Evolutionary conservation across 768 basidiomycete genomes (phyloP).

Genomic region (Lyophyllum atratum): DNA sequence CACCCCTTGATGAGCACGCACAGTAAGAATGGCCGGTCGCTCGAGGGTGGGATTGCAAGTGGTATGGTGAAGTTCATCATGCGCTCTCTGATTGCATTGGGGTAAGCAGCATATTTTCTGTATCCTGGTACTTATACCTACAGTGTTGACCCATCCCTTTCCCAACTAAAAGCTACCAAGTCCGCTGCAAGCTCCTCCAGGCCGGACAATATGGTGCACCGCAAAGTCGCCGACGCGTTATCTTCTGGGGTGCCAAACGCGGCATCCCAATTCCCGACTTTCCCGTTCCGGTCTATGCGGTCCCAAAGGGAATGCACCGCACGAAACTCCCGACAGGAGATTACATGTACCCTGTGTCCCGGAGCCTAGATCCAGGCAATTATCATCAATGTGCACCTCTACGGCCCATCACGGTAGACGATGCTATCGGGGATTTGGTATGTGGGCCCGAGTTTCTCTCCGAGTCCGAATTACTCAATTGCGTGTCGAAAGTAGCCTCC

Average conservation of each 20-base stretch:
- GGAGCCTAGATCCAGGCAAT: conserved; percentile 38
- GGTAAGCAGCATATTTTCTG: conserved; percentile 41
- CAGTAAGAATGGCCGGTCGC: conserved; percentile 24
- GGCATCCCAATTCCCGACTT: conserved; percentile 60
- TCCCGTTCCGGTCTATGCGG: conserved; percentile 65
- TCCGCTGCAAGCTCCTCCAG: conserved; percentile 63
- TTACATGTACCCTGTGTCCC: conserved; percentile 41
- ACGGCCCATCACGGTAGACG: conserved; percentile 55
- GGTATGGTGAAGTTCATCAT: conserved; percentile 71
- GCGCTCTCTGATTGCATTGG: conserved; percentile 59
- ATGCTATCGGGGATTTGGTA: conserved; percentile 73
- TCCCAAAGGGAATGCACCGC: conserved; percentile 30
- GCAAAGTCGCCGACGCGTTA: conserved; percentile 65
- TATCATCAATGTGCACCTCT: conserved; percentile 63
- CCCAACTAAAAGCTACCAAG: conserved; percentile 55
- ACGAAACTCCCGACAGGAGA: conserved; percentile 47
- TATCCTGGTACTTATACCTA: neutral
- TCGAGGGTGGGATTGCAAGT: conserved; percentile 43
- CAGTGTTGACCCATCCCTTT: neutral
- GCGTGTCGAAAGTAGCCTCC: conserved; percentile 42
- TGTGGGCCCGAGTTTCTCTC: conserved; percentile 23
- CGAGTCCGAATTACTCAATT: conserved; percentile 1
- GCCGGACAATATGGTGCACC: conserved; percentile 75
- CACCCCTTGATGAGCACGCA: conserved; percentile 46
- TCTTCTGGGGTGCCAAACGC: conserved; percentile 66